These are phyloP conservation scores for Rhododendron henanense DNA, from an alignment of 148 eudicot genomes.

Conservation along the genomic window DNA sequence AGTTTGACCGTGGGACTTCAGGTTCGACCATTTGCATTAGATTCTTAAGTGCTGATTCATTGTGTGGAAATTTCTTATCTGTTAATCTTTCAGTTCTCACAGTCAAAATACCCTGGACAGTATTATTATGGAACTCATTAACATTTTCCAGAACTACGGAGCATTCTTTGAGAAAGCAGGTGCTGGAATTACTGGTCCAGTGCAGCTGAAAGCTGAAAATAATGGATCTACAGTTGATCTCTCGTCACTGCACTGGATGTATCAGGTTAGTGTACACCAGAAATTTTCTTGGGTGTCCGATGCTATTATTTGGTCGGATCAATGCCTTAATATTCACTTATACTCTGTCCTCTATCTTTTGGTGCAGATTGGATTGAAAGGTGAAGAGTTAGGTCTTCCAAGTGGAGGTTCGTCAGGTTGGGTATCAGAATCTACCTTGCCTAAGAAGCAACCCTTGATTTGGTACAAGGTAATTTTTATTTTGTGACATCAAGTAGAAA, in stretches of 20 bases:
- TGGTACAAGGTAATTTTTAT: slow-evolving; percentile 53
- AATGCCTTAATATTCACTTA: not conserved
- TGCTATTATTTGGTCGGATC: not conserved
- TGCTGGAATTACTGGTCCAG: slow-evolving; percentile 88
- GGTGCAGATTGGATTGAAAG: slow-evolving; percentile 47
- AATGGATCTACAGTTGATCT: slow-evolving; percentile 52
- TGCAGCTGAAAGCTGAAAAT: slow-evolving; percentile 44
- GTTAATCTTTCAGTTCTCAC: not conserved
- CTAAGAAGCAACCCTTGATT: slow-evolving; percentile 42
- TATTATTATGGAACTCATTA: not conserved
- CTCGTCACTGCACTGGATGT: slow-evolving; percentile 74
- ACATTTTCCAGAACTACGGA: slow-evolving; percentile 73
- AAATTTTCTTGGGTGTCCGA: not conserved
- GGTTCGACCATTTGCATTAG: slow-evolving; percentile 33
- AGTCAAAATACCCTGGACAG: not conserved
- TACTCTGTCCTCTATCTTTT: not conserved
- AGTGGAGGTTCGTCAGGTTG: slow-evolving; percentile 43
- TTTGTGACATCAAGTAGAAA: slow-evolving; percentile 28
- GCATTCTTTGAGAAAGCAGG: slow-evolving; percentile 61
- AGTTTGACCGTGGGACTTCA: slow-evolving; percentile 94
- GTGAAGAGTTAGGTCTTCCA: slow-evolving; percentile 45
- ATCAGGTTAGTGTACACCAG: slow-evolving; percentile 50
- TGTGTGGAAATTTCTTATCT: not conserved
- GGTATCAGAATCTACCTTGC: slow-evolving; percentile 36
- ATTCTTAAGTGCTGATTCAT: not conserved